Base-by-base conservation (phyloP, 2,329 filamentous ascomycete genomes). In the Colletotrichum kahawae region DNA sequence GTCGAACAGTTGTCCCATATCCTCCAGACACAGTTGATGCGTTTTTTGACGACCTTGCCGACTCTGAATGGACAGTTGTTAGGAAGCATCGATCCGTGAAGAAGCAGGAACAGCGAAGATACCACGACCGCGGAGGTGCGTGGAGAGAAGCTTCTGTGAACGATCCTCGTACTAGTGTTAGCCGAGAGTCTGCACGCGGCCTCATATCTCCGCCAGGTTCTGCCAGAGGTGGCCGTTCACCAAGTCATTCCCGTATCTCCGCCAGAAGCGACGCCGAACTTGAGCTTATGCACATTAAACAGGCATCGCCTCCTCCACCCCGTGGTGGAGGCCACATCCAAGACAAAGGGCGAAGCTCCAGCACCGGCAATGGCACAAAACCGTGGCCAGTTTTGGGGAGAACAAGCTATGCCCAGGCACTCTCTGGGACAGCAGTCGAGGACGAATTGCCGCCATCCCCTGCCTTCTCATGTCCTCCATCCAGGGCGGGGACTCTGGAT, bases 71-170 rank as follows among this genome's bases (percentile, higher is more conserved):
- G 68, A 77, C 81, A 79, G 72, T 79, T 59, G 79, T 82, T 21
- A 78, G 80, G 8, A 79, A 80, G 12, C 87, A 89, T 77, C 81
- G 87, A 14, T 87, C 85, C 2, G 82, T 88, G 43, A 84, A 81
- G 75, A 82, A 81, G 68, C 81, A 84, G 36, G 81, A 85, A 64
- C 80, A 79, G 24, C 81, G 83, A 57, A 84, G 86, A 18, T 88
- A 89, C 65, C 84, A 82, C 63, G 86, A 88, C 71, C 83, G 81
- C 14, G 85, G 83, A 13, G 87, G 87, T 6, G 82, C 88, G 5
- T 89, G 85, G 84, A 83, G 88, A 75, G 84, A 86, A 7, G 78
- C 83, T 3, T 77, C 80, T 24, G 74, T 84, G 12, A 82, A 83
- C 68, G 86, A 87, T 71, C 84, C 86, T 0, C 82, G 85, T 4